Evolutionary conservation across 768 basidiomycete genomes (phyloP).

Genomic region (Naganishia onofrii): DNA sequence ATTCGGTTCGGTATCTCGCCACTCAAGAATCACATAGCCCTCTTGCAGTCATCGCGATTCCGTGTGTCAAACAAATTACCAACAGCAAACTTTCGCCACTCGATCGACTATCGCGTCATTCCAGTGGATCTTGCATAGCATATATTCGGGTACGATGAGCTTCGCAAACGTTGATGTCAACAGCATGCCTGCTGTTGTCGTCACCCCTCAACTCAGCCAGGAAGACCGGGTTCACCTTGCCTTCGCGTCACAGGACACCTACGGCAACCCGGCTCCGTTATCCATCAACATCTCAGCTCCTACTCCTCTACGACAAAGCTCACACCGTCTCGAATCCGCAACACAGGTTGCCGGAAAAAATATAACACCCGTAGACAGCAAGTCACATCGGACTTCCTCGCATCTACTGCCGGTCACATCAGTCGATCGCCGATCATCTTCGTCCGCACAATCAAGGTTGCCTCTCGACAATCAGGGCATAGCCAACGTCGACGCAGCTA

Average conservation of each 20-base stretch:
- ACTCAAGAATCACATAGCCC: slow-evolving; percentile 7
- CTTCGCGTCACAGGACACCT: background rate
- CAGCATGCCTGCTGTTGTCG: slow-evolving; percentile 10
- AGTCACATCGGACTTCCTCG: background rate
- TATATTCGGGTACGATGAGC: slow-evolving; percentile 23
- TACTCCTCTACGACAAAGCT: slow-evolving; percentile 11
- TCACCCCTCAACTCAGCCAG: slow-evolving; percentile 9
- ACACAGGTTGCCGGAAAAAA: too few relatives aligned
- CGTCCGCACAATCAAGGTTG: background rate
- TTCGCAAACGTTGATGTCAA: slow-evolving; percentile 10
- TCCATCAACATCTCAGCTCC: slow-evolving; percentile 3
- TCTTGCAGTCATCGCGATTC: slow-evolving; percentile 15
- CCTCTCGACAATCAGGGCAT: slow-evolving; percentile 23
- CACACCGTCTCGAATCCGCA: slow-evolving; percentile 24
- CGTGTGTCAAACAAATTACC: slow-evolving; percentile 22
- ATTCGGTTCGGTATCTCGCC: slow-evolving; percentile 20
- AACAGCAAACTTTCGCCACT: background rate
- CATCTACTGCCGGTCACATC: background rate
- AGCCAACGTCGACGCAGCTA: slow-evolving; percentile 21
- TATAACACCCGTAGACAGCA: background rate
- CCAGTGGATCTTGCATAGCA: slow-evolving; percentile 11
- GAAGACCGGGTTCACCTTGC: background rate
- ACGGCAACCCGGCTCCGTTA: background rate
- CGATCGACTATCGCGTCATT: slow-evolving; percentile 10
- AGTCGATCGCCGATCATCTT: background rate